phyloP scores from a whole-genome alignment of 2,329 filamentous ascomycete genomes.

The Colletotrichum lindemuthianum region DNA sequence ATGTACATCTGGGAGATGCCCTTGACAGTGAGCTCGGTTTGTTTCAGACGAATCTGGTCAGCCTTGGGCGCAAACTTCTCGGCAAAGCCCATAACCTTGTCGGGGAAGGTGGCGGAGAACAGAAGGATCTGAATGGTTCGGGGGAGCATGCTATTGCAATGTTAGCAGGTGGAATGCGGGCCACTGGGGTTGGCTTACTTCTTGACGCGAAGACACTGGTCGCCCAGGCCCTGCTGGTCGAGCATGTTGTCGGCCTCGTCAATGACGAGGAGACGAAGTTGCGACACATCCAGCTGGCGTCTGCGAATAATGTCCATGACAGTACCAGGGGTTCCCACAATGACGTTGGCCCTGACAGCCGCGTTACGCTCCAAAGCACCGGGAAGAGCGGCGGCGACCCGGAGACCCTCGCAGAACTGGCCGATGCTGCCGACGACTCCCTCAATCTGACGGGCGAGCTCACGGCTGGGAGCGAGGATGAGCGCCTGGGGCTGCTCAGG shows the following conservation, averaged over 20 bases:
- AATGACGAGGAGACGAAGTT: constrained; percentile 85
- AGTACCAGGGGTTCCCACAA: constrained; percentile 94
- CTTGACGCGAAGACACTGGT: constrained; percentile 94
- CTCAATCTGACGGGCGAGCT: constrained; percentile 94
- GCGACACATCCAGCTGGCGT: constrained; percentile 75
- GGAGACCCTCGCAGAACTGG: constrained; percentile 79
- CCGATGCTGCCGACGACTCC: constrained; percentile 87
- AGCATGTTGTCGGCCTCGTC: constrained; percentile 99
- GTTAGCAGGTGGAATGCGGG: constrained; percentile 43
- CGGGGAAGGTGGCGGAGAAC: constrained; percentile 94
- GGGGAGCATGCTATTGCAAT: constrained; percentile 71
- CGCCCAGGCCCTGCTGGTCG: constrained; percentile 92
- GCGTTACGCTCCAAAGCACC: constrained; percentile 76
- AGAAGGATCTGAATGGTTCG: constrained; percentile 85
- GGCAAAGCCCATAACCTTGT: constrained; percentile 86
- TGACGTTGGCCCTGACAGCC: constrained; percentile 77
- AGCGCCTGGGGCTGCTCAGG: constrained; percentile 83
- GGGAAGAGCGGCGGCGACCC: constrained; percentile 84
- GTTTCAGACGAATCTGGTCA: constrained; percentile 86
- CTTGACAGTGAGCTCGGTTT: constrained; percentile 93
- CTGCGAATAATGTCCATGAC: constrained; percentile 87
- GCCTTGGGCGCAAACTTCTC: constrained; percentile 84
- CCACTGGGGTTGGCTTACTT: constrained; percentile 59
- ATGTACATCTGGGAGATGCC: constrained; percentile 99
- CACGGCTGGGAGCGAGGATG: constrained; percentile 89